Evolutionary conservation across 2,329 filamentous ascomycete species (phyloP).

Genomic region (Ascocoryne sarcoides): DNA sequence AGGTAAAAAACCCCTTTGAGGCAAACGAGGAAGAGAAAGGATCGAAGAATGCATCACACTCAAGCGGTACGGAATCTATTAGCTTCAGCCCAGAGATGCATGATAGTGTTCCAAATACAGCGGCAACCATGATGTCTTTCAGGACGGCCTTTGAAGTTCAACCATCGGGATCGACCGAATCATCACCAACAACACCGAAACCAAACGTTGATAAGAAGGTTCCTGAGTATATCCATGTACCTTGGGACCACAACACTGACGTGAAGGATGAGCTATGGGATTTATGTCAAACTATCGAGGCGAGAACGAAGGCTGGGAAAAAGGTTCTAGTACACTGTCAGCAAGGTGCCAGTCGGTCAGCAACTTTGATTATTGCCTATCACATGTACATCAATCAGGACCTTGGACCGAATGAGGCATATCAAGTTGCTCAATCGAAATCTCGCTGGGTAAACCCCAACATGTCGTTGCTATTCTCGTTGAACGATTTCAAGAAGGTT

Average conservation of each 20-base stretch:
- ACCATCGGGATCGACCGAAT: conserved; percentile 25
- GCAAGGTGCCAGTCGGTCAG: conserved; percentile 76
- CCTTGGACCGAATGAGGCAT: conserved; percentile 73
- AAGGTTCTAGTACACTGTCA: conserved; percentile 78
- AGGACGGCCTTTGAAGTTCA: conserved; percentile 53
- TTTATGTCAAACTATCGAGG: conserved; percentile 69
- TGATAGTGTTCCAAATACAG: conserved; percentile 38
- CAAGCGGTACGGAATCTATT: conserved; percentile 22
- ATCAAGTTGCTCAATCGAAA: conserved; percentile 69
- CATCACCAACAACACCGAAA: conserved; percentile 48
- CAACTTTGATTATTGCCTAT: conserved; percentile 79
- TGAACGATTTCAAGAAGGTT: conserved; percentile 71
- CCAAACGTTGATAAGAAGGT: conserved; percentile 38
- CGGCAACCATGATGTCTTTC: conserved; percentile 48
- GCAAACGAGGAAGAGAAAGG: conserved; percentile 28
- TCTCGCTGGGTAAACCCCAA: conserved; percentile 86
- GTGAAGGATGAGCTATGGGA: conserved; percentile 69
- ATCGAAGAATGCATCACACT: conserved; percentile 25
- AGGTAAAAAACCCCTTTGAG: conserved; percentile 69
- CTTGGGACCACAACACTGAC: conserved; percentile 83
- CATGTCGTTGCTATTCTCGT: conserved; percentile 84
- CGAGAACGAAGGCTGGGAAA: conserved; percentile 62
- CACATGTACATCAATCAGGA: conserved; percentile 71
- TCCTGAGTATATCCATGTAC: conserved; percentile 80
- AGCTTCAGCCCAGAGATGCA: conserved; percentile 4